Evolutionary conservation across 768 basidiomycete species (phyloP).

Genomic region (Fistulinella prunicolor): DNA sequence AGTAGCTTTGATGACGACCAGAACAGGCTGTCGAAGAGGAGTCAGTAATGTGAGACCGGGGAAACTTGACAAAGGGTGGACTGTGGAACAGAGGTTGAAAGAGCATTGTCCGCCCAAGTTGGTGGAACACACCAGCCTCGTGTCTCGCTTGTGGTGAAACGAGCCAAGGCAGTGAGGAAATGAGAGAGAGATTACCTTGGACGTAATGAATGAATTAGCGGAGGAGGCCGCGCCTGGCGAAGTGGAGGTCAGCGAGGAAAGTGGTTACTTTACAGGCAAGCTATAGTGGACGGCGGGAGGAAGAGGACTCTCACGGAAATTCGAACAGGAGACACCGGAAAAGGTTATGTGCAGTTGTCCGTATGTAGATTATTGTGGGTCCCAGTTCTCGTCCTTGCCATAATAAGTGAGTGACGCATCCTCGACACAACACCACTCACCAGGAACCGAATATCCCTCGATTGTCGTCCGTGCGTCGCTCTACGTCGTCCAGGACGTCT

Average conservation of each 20-base stretch:
- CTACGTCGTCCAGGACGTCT: constrained; percentile 28
- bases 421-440: constrained; percentile 10
- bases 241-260: constrained; percentile 12
- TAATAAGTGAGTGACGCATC: constrained; percentile 27
- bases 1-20: constrained; percentile 24
- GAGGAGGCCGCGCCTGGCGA: constrained; percentile 68
- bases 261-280: background rate
- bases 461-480: constrained; percentile 9
- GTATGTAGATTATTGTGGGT: constrained; percentile 54
- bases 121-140: constrained; percentile 20
- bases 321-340: constrained; percentile 42
- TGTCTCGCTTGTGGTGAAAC: constrained; percentile 21
- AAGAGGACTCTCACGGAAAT: constrained; percentile 25
- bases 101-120: constrained; percentile 26
- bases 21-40: constrained; percentile 21
- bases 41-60: constrained; percentile 14
- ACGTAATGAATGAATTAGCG: constrained; percentile 58
- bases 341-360: constrained; percentile 36
- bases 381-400: constrained; percentile 40
- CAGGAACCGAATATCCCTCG: constrained; percentile 3
- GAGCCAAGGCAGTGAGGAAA: constrained; percentile 4
- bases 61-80: constrained; percentile 21
- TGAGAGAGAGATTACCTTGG: constrained; percentile 42
- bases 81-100: constrained; percentile 22
- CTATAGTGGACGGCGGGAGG: constrained; percentile 10